Evolutionary conservation across 2,329 filamentous ascomycete genomes (phyloP).

Genomic region (Calonectria henricotiae): DNA sequence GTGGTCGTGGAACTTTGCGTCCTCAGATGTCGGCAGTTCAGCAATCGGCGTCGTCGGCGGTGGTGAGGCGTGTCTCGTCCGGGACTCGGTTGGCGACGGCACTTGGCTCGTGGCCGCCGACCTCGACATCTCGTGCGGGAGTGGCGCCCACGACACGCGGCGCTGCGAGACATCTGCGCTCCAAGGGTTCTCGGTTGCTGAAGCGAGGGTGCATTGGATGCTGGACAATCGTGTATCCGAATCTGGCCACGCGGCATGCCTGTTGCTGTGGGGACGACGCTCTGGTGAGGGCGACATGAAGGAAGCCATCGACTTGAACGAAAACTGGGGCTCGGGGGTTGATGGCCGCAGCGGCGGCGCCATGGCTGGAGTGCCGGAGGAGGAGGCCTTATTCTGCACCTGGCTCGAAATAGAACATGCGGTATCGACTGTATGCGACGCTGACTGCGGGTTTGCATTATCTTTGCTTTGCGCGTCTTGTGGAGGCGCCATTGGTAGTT

Average conservation of each 20-base stretch:
- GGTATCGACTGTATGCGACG: slow-evolving; percentile 23
- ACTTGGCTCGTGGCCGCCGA: slow-evolving; percentile 9
- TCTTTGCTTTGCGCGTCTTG: slow-evolving; percentile 11
- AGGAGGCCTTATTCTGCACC: slow-evolving; percentile 30
- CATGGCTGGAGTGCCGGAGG: slow-evolving; percentile 6
- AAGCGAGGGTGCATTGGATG: slow-evolving; percentile 58
- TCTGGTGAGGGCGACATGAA: slow-evolving; percentile 69
- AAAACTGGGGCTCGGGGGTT: slow-evolving; percentile 66
- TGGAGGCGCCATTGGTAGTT: slow-evolving; percentile 4
- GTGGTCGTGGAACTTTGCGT: slow-evolving; percentile 64
- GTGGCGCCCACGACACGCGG: slow-evolving; percentile 59
- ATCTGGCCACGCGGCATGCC: slow-evolving; percentile 43
- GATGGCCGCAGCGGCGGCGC: slow-evolving; percentile 48
- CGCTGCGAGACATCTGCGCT: slow-evolving; percentile 48
- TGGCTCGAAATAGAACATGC: slow-evolving; percentile 19
- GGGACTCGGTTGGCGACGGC: slow-evolving; percentile 34
- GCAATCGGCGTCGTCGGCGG: slow-evolving; percentile 60
- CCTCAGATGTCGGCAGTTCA: slow-evolving; percentile 56
- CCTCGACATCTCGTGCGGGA: slow-evolving; percentile 51
- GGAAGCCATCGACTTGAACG: slow-evolving; percentile 68
- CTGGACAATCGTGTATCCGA: slow-evolving; percentile 52
- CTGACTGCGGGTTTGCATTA: neutral
- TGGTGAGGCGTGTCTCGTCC: slow-evolving; percentile 59
- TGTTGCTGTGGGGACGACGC: slow-evolving; percentile 45
- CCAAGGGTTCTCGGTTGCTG: slow-evolving; percentile 59